These are phyloP conservation scores for Clarkia xantiana DNA, from an alignment of 345 rosid species.

Conservation along the genomic window DNA sequence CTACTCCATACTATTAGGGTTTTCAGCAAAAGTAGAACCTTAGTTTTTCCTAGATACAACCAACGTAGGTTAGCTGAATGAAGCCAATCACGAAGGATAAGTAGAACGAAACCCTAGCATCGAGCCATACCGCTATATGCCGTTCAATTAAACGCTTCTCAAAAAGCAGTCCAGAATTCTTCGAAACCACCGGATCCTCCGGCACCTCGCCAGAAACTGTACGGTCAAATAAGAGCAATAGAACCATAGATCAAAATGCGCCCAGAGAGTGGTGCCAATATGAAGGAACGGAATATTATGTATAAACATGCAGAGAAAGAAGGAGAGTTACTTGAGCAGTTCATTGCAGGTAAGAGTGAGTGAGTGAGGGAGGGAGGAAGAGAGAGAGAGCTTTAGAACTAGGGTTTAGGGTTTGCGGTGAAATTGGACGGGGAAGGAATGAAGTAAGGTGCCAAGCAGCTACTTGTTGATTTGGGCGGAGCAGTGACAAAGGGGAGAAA, in stretches of 20 bases:
- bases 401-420: constrained; percentile 14
- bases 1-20: too few species aligned
- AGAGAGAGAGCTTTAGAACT: neutral
- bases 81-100: too few species aligned
- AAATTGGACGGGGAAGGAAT: too few species aligned
- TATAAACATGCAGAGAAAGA: neutral
- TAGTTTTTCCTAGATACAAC: too few species aligned
- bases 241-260: constrained; percentile 2
- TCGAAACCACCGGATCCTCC: constrained; percentile 76
- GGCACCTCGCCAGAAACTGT: constrained; percentile 95
- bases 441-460: too few species aligned
- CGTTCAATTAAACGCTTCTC: constrained; percentile 90
- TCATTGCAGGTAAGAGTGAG: constrained; percentile 25
- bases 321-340: constrained; percentile 54
- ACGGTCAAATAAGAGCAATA: neutral
- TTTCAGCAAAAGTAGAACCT: too few species aligned
- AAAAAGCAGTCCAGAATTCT: constrained; percentile 63
- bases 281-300: neutral
- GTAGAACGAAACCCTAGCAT: constrained; percentile 20
- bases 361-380: constrained; percentile 2
- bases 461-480: too few species aligned
- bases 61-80: too few species aligned
- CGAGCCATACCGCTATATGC: constrained; percentile 42
- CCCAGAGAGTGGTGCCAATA: neutral
- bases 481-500: too few species aligned